These are phyloP conservation scores for Suillus sp. DNA, from an alignment of 768 basidiomycete species.

Conservation along the genomic window DNA sequence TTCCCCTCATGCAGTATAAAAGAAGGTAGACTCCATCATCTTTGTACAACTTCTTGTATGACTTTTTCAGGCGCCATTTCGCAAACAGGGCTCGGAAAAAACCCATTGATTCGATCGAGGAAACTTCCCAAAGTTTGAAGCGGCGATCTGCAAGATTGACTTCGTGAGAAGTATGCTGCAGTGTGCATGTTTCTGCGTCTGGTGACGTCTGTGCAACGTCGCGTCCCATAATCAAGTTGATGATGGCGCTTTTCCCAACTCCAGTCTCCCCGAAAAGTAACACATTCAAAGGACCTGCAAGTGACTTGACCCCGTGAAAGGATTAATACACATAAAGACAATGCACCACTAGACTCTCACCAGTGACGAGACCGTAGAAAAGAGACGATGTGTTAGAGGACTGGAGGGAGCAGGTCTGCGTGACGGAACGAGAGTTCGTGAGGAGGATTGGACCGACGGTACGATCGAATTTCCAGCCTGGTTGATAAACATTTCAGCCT, in stretches of 20 bases:
- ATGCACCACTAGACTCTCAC: neutral
- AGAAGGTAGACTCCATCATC: constrained; percentile 34
- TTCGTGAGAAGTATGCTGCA: constrained; percentile 29
- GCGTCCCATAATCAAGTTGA: constrained; percentile 42
- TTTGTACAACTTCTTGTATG: constrained; percentile 32
- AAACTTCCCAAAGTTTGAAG: constrained; percentile 37
- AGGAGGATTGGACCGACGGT: neutral
- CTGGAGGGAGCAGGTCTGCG: neutral
- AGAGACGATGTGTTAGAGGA: too few species aligned
- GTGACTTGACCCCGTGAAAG: neutral
- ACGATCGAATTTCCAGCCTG: neutral
- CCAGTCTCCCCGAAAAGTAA: constrained; percentile 47
- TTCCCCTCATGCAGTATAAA: constrained; percentile 37
- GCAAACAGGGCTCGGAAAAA: constrained; percentile 17
- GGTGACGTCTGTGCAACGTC: constrained; percentile 34
- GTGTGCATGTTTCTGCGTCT: constrained; percentile 39
- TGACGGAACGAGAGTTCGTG: neutral
- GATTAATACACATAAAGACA: neutral
- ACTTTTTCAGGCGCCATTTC: constrained; percentile 29
- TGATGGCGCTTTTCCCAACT: constrained; percentile 44
- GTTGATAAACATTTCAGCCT: neutral
- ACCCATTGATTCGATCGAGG: constrained; percentile 30
- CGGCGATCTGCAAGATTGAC: constrained; percentile 20
- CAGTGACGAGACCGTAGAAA: neutral
- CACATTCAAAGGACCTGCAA: constrained; percentile 30